These are phyloP conservation scores for Heterobasidion parviporum DNA, from an alignment of 1,284 basidiomycete species.

Conservation along the genomic window DNA sequence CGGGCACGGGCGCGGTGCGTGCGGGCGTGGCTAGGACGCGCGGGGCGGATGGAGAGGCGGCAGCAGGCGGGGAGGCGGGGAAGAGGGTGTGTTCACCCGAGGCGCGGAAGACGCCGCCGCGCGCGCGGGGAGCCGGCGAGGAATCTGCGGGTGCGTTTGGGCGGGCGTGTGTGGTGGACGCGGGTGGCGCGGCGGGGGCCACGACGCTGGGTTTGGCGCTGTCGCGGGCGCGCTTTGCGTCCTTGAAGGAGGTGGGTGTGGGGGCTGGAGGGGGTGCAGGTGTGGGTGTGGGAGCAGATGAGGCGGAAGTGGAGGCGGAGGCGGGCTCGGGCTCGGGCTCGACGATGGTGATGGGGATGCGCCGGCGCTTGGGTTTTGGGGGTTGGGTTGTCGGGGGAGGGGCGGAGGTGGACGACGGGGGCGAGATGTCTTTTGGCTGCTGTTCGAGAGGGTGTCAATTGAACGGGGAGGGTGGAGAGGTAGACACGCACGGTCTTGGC, in stretches of 20 bases:
- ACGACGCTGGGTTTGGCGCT: slow-evolving; percentile 25
- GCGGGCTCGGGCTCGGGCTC: slow-evolving; percentile 24
- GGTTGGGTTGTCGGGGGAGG: slow-evolving; percentile 7
- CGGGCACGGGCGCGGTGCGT: no score
- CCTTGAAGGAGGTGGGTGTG: slow-evolving; percentile 22
- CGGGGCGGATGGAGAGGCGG: not conserved
- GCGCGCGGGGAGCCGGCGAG: slow-evolving; percentile 20
- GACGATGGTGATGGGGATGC: slow-evolving; percentile 64
- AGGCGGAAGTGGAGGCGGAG: slow-evolving; percentile 10
- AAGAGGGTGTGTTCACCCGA: slow-evolving; percentile 44
- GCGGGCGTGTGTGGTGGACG: no score
- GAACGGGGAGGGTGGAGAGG: slow-evolving; percentile 8
- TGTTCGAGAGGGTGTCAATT: slow-evolving; percentile 3
- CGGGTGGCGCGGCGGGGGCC: no score
- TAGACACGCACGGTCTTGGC: slow-evolving; percentile 16
- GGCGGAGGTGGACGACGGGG: slow-evolving; percentile 15
- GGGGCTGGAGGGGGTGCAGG: no score
- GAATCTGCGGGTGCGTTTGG: no score
- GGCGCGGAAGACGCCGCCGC: slow-evolving; percentile 53
- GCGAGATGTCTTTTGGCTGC: slow-evolving; percentile 10
- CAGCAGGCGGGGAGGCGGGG: slow-evolving; percentile 2
- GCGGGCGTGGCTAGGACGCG: not conserved
- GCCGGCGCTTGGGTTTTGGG: slow-evolving; percentile 34
- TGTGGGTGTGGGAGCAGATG: not conserved
- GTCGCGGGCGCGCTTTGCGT: slow-evolving; percentile 47